Conservation (phyloP, 2,329 filamentous ascomycete species). For the Sordariomycetes sp. region DNA sequence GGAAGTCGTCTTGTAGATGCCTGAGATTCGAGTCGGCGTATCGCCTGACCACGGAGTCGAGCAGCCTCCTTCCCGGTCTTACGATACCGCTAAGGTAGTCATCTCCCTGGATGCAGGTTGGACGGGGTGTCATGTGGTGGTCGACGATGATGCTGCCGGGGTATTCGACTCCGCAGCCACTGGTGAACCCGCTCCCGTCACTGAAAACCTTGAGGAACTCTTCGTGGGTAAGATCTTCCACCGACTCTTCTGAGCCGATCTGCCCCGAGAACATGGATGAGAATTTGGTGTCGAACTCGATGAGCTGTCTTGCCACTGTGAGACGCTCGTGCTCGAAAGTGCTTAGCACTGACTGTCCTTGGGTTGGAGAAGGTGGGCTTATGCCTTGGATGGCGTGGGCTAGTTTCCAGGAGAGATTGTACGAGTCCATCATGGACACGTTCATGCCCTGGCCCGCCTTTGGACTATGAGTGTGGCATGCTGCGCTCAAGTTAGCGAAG, state of each 20-base stretch:
- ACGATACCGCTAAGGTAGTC: too few species aligned
- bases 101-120: too few species aligned
- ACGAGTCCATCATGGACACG: constrained; percentile 52
- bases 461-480: constrained; percentile 25
- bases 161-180: constrained; percentile 16
- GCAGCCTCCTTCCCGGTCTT: constrained; percentile 41
- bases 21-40: constrained; percentile 44
- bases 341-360: constrained; percentile 23
- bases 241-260: too few species aligned
- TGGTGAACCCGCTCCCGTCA: constrained; percentile 2
- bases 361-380: constrained; percentile 23
- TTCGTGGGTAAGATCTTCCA: too few species aligned
- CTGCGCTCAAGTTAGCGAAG: too few species aligned
- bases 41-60: constrained; percentile 46
- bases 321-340: constrained; percentile 42
- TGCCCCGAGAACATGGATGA: too few species aligned
- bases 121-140: background rate
- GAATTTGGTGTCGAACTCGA: constrained; percentile 34
- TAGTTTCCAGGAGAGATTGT: constrained; percentile 25
- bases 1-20: constrained; percentile 45
- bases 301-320: constrained; percentile 29
- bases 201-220: too few species aligned
- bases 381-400: constrained; percentile 1
- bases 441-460: constrained; percentile 60
- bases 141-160: constrained; percentile 11